Percentiles rank a stretch among this genome's conserved stretches.
Conservation (phyloP, 148 eudicot species). For the Rhododendron henanense region DNA sequence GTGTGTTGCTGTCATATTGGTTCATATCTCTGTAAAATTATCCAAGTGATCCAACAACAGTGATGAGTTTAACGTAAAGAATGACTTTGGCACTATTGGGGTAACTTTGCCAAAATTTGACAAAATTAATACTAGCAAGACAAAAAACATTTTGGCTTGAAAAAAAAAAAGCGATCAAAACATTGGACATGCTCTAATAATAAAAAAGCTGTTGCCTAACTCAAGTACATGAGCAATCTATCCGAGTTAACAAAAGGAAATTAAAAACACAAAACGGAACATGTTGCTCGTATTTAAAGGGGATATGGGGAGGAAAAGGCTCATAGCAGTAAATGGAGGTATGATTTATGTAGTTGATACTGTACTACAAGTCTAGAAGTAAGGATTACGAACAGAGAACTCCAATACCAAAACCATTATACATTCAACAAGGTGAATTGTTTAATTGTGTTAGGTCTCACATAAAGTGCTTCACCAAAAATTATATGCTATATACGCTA, state of each 20-base stretch:
- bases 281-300: neutral
- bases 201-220: neutral
- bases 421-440: neutral
- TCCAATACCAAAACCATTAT: neutral
- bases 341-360: neutral
- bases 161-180: neutral
- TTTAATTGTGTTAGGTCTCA: neutral
- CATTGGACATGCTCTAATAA: neutral
- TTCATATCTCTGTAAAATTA: neutral
- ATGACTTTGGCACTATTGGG: neutral
- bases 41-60: neutral
- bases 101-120: neutral
- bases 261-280: neutral
- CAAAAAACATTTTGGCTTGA: neutral
- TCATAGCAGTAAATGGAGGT: neutral
- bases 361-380: neutral
- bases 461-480: slow-evolving; percentile 3
- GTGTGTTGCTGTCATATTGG: neutral
- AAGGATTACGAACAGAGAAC: neutral
- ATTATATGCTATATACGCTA: slow-evolving; percentile 6
- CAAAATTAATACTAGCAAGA: neutral
- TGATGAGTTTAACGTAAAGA: neutral
- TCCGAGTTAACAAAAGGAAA: neutral
- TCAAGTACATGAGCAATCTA: neutral
- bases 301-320: neutral